Percentiles rank a stretch among this genome's conserved stretches.
Conservation (phyloP, 2,329 filamentous ascomycete genomes). For the Penicillium sp. region DNA sequence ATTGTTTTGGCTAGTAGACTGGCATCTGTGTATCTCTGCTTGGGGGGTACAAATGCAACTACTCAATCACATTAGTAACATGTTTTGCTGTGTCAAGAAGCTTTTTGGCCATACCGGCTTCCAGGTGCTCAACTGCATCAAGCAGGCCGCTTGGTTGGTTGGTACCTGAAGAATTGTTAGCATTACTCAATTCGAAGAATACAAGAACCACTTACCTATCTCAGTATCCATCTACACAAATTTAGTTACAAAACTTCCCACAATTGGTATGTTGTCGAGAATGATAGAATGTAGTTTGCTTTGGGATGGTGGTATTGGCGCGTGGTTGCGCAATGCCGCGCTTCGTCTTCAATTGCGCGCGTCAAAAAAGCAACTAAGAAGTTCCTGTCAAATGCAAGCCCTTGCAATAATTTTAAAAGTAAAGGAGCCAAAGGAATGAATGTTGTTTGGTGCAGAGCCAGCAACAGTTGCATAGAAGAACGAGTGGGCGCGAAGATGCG, state of each 20-base stretch:
- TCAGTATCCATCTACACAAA: constrained; percentile 1
- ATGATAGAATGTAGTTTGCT: background rate
- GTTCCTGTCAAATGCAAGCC: background rate
- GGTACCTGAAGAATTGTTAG: constrained; percentile 7
- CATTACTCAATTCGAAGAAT: background rate
- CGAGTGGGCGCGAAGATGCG: constrained; percentile 7
- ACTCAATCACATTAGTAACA: background rate
- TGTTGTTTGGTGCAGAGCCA: background rate
- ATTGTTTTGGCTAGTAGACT: constrained; percentile 58
- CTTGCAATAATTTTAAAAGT: background rate
- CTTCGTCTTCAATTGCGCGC: background rate
- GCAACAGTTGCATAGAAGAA: constrained; percentile 6
- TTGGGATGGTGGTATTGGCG: background rate
- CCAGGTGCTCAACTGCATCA: constrained; percentile 32
- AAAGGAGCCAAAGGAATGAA: background rate
- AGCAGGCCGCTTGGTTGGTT: constrained; percentile 20
- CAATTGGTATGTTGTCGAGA: background rate
- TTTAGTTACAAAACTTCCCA: background rate
- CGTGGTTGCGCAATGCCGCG: background rate
- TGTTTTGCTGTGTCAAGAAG: background rate
- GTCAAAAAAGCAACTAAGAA: background rate
- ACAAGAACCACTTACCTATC: constrained; percentile 1
- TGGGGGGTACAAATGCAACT: constrained; percentile 48
- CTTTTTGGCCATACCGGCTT: constrained; percentile 26
- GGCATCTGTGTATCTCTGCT: constrained; percentile 55